Percentiles rank a stretch among this genome's conserved stretches.
Evolutionary conservation across 805 yeast genomes (phyloP).

Genomic region (Kazachstania taianensis): DNA sequence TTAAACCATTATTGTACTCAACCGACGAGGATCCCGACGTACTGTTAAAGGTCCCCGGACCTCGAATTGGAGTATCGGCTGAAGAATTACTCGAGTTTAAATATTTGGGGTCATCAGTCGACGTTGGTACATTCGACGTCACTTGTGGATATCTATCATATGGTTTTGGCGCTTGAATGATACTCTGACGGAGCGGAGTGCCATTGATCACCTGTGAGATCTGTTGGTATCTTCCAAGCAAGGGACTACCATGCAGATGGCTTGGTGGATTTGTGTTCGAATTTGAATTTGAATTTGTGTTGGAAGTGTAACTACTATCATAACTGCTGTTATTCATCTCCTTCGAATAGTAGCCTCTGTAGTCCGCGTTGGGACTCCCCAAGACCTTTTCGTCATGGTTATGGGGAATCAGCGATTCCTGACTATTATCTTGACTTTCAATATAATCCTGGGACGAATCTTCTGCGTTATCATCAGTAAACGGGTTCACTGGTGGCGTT

Average conservation of each 20-base stretch:
- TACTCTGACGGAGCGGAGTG: slow-evolving; percentile 5
- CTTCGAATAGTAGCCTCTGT: slow-evolving; percentile 27
- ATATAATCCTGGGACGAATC: not conserved
- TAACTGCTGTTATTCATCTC: slow-evolving; percentile 5
- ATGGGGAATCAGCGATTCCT: slow-evolving; percentile 1
- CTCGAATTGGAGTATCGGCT: not conserved
- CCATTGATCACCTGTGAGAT: slow-evolving; percentile 1
- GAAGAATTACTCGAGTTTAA: slow-evolving; percentile 3
- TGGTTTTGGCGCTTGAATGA: slow-evolving; percentile 38
- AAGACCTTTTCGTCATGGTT: not conserved
- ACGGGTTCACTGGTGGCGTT: too few relatives aligned
- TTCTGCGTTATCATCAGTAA: too few relatives aligned
- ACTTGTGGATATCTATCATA: slow-evolving; percentile 60
- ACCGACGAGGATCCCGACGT: slow-evolving; percentile 10
- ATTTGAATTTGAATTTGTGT: slow-evolving; percentile 4
- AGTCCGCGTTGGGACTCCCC: slow-evolving; percentile 8
- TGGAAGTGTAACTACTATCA: slow-evolving; percentile 3
- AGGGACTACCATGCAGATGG: too few relatives aligned
- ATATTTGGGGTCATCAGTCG: not conserved
- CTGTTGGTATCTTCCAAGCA: not conserved
- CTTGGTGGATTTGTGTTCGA: slow-evolving; percentile 6
- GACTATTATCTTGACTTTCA: slow-evolving; percentile 1
- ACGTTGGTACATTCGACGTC: slow-evolving; percentile 34
- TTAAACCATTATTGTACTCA: slow-evolving; percentile 34
- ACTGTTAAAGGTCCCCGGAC: not conserved